These are phyloP conservation scores for Kondoa subrosea DNA, from an alignment of 768 basidiomycete species.

Conservation along the genomic window DNA sequence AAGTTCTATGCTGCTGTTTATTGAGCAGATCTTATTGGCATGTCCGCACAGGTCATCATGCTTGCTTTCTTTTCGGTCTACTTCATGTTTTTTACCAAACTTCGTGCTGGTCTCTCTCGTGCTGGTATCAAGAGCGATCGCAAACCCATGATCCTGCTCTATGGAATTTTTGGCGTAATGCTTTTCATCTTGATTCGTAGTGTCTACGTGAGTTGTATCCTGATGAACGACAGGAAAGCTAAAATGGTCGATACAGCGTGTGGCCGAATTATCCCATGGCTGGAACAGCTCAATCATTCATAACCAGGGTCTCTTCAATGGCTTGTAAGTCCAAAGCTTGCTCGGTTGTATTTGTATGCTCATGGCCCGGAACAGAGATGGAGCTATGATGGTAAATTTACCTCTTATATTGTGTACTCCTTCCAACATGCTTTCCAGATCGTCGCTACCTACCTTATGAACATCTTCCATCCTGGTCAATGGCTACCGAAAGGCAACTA, in stretches of 20 bases:
- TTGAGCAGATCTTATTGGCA: too few relatives aligned
- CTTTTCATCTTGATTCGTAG: neutral
- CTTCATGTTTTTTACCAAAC: neutral
- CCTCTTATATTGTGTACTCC: neutral
- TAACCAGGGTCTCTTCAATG: neutral
- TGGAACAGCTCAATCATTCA: neutral
- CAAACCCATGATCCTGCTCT: neutral
- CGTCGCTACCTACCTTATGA: neutral
- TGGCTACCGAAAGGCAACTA: neutral
- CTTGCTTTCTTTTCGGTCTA: neutral
- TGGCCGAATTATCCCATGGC: neutral
- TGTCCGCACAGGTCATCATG: too few relatives aligned
- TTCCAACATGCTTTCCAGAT: neutral
- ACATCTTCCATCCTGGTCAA: neutral
- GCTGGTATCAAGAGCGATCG: neutral
- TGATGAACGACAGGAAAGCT: neutral
- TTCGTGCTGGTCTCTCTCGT: neutral
- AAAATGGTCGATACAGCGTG: neutral
- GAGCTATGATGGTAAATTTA: neutral
- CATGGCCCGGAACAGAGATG: too few relatives aligned
- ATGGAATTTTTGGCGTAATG: neutral
- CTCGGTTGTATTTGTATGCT: too few relatives aligned
- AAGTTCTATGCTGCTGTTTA: too few relatives aligned
- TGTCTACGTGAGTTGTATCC: neutral
- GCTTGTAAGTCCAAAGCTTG: too few relatives aligned